Base-by-base conservation (phyloP, 345 rosid genomes). In the Gossypium australe region DNA sequence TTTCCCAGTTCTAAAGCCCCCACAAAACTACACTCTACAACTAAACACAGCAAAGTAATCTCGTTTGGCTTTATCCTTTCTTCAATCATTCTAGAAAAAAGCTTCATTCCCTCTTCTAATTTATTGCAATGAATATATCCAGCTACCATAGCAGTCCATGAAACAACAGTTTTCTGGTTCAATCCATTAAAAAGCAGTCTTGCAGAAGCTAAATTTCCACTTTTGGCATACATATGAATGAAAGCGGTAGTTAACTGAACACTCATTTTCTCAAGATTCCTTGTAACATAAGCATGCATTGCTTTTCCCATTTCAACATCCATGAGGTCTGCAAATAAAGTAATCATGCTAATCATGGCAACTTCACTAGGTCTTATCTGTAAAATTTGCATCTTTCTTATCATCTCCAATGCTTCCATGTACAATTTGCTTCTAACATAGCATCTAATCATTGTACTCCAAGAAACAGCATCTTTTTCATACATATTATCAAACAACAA, bases 171-270 rank as follows among this genome's bases (percentile, higher is more conserved):
- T 76, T 34, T 87, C 66, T 71, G 75, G 41, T 58, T 65, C 75
- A 87, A 68, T 72, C 78, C 68, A 29, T 82, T 48, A 45, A 87
- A 87, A 53, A 87, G 59, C 52, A 0, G 71, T 67, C 55, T 73
- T 3, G 88, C 87, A 38, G 53, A 79, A 65, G 17, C 72, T 69
- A 85, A 69, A 76, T 83, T 76, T 29, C 82, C 80, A 67, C 80
- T 77, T 79, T 83, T 84, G 69, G 78, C 77, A 75, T 84, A 84
- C 89, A 86, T 84, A 75, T 84, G 85, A 82, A 86, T 76, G 84
- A 86, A 81, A 72, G 85, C 74, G 75, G 90, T 78, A 34, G 75
- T 14, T 18, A 86, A 9, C 25, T 64, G 61, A 47, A 79, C 61
- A 64, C 77, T 75, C 80, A 83, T 62, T 68, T 72, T 71, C 79